Evolutionary conservation across 1,139 yeast species (phyloP), one percentile per base, ranked within the genome.

Genomic region (Yamadazyma conglobata): DNA sequence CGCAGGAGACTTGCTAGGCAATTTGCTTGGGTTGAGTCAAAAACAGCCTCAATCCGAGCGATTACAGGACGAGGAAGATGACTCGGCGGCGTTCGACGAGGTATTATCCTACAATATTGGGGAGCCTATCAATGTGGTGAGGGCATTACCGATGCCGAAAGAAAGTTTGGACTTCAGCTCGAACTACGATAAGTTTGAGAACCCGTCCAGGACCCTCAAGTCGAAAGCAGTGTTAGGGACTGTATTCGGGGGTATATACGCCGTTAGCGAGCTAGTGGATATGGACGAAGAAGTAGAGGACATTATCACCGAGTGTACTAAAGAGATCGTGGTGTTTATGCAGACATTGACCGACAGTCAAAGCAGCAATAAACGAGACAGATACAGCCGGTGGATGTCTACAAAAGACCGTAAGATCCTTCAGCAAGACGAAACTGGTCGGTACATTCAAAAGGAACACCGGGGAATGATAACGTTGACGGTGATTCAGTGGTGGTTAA

Each of bases 1-100:
- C 2, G 31, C 46, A 1, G 61, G 62, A 2, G 70, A 64, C 38
- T 47, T 63, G 0, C 37, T 47, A 14, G 71, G 72, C 0, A 60
- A 62, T 33, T 23, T 63, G 1, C 37, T 49, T 18, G 48, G 47
- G 5, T 18, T 43, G 15, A 13, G 14, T 4, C 13, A 9, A 14
- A 21, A 26, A 17, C 7, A 5, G 22, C n/a, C 22, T 6, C 10
- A n/a, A 6, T 6, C 11, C 6, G 25, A 15, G 10, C 15, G n/a
- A 15, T 8, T 19, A 27, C 17, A n/a, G 11, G 4, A 14, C 9
- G n/a, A n/a, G 6, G 28, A 27, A 6, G 25, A 19, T 13, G 33
- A 30, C 2, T 23, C 38, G 4, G 30, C 6, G 11, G 16, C 18
- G 5, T 31, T 32, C 11, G 32, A 33, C 3, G 42, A 40, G 24